These are phyloP conservation scores for Aspergillus avenaceus DNA, from an alignment of 495 filamentous ascomycete species.

Conservation along the genomic window DNA sequence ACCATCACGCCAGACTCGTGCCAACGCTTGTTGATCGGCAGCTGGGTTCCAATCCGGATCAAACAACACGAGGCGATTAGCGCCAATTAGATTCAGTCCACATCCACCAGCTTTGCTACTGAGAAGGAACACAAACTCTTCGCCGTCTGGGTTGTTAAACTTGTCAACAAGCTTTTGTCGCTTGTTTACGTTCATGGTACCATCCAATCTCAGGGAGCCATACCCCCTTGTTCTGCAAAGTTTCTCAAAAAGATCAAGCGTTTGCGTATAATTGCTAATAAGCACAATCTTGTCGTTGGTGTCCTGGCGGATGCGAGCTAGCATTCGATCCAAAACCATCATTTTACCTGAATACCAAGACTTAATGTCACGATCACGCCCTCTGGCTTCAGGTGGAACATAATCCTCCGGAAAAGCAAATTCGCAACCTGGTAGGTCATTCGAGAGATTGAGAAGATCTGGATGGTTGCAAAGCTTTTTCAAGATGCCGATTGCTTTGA, in stretches of 20 bases:
- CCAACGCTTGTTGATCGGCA: conserved; percentile 94
- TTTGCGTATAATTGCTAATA: conserved; percentile 97
- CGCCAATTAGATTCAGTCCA: conserved; percentile 94
- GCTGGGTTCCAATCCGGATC: conserved; percentile 99
- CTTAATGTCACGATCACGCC: conserved; percentile 87
- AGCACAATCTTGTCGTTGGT: conserved; percentile 99
- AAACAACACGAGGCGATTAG: conserved; percentile 94
- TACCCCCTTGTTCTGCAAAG: conserved; percentile 84
- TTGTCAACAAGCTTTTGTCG: conserved; percentile 95
- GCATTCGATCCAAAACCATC: conserved; percentile 97
- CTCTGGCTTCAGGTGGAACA: conserved; percentile 78
- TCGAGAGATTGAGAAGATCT: conserved; percentile 79
- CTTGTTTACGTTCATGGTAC: conserved; percentile 96
- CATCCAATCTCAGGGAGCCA: conserved; percentile 84
- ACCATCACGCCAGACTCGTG: conserved; percentile 96
- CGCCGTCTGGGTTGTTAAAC: conserved; percentile 92
- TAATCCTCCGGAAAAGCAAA: conserved; percentile 82
- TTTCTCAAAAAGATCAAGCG: conserved; percentile 89
- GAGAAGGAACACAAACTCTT: conserved; percentile 93
- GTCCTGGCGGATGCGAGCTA: conserved; percentile 90
- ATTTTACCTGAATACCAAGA: conserved; percentile 98
- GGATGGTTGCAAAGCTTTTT: conserved; percentile 99
- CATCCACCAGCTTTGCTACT: conserved; percentile 95
- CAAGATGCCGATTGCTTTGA: conserved; percentile 92
- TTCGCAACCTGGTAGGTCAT: conserved; percentile 86